Conservation (phyloP, 2,329 filamentous ascomycete genomes). For the Fusarium sp. region DNA sequence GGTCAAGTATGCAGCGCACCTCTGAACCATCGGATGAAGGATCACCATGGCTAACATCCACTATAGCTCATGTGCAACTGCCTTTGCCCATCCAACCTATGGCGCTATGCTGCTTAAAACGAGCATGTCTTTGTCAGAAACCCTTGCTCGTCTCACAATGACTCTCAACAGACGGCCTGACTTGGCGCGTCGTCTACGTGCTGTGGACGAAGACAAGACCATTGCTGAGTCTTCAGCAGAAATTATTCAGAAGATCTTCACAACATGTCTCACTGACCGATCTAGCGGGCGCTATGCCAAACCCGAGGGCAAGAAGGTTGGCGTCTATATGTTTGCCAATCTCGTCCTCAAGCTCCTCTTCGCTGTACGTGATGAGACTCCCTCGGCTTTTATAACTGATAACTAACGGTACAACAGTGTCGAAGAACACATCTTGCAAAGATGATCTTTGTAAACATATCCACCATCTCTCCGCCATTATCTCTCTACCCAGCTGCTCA, state of each 20-base stretch:
- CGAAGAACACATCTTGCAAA: slow-evolving; percentile 85
- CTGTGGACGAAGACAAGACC: slow-evolving; percentile 75
- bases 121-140: slow-evolving; percentile 83
- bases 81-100: slow-evolving; percentile 82
- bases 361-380: slow-evolving; percentile 65
- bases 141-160: slow-evolving; percentile 86
- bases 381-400: background rate
- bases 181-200: slow-evolving; percentile 75
- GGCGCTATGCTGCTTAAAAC: slow-evolving; percentile 87
- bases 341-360: slow-evolving; percentile 90
- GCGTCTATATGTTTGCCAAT: slow-evolving; percentile 93
- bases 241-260: slow-evolving; percentile 90
- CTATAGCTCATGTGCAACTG: slow-evolving; percentile 81
- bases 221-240: slow-evolving; percentile 91
- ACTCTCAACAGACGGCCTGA: slow-evolving; percentile 85
- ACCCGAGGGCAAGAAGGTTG: slow-evolving; percentile 86
- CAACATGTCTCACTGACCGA: slow-evolving; percentile 87
- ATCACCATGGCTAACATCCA: slow-evolving; percentile 8
- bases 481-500: slow-evolving; percentile 86
- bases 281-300: slow-evolving; percentile 74
- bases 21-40: background rate
- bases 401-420: slow-evolving; percentile 63
- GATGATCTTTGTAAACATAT: slow-evolving; percentile 91
- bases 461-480: slow-evolving; percentile 83
- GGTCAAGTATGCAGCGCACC: slow-evolving; percentile 73